Conservation (phyloP, 2,329 filamentous ascomycete genomes). For the Emmonsia crescens region DNA sequence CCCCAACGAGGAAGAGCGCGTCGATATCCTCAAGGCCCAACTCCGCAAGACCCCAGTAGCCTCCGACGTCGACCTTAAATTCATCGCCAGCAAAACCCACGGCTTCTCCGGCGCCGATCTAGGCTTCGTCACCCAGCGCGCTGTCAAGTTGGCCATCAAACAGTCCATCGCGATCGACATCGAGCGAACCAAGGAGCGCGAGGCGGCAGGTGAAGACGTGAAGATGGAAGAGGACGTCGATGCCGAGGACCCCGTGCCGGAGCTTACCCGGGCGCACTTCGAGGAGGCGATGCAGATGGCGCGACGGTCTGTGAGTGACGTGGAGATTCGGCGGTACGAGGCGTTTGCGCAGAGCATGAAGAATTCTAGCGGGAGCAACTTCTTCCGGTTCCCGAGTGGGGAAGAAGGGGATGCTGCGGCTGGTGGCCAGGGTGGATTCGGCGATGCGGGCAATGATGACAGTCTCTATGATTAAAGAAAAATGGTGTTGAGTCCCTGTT, state of each 20-base stretch:
- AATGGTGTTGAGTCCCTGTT: background rate
- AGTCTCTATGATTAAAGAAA: conserved; percentile 66
- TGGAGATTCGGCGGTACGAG: conserved; percentile 96
- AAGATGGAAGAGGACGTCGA: conserved; percentile 66
- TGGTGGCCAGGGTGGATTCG: conserved; percentile 50
- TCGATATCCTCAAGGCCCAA: conserved; percentile 85
- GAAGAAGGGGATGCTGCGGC: conserved; percentile 44
- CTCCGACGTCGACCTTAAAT: conserved; percentile 73
- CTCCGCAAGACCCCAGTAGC: conserved; percentile 96
- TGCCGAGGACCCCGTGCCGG: conserved; percentile 82
- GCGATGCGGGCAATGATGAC: conserved; percentile 84
- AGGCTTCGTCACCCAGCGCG: conserved; percentile 96
- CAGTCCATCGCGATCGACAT: conserved; percentile 84
- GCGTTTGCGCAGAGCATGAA: conserved; percentile 99
- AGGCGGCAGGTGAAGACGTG: conserved; percentile 63
- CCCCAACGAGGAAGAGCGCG: conserved; percentile 81
- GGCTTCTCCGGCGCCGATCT: conserved; percentile 99
- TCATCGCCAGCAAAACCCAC: conserved; percentile 93
- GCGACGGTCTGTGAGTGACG: conserved; percentile 85
- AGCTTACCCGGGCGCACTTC: conserved; percentile 93
- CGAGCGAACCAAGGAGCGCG: conserved; percentile 77
- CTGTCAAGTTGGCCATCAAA: conserved; percentile 99
- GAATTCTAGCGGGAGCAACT: conserved; percentile 87
- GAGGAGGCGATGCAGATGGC: conserved; percentile 97
- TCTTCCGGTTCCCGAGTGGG: conserved; percentile 85